These are phyloP conservation scores for Monocercomonoides exilis DNA, from an alignment of 78 protist species.

Conservation along the genomic window DNA sequence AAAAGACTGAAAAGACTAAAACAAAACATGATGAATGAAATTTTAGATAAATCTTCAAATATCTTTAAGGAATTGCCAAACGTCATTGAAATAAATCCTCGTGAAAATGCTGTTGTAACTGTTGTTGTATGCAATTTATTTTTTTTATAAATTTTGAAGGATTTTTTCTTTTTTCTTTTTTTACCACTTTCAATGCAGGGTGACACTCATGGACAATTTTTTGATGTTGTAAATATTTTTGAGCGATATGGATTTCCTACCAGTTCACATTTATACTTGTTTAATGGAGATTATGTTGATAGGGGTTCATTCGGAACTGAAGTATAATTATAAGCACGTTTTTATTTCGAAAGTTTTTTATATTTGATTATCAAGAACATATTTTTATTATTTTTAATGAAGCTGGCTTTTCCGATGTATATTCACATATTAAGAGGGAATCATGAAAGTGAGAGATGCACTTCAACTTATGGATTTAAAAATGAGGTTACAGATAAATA, in stretches of 20 bases:
- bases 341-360: no score
- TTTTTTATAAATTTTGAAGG: no score
- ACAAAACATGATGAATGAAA: no score
- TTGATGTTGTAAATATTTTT: not conserved
- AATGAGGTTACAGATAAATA: not conserved
- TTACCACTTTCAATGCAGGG: not conserved
- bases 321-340: no score
- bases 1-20: no score
- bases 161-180: no score
- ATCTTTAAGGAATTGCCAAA: no score
- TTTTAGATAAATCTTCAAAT: no score
- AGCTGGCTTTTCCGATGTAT: not conserved
- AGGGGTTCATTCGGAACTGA: not conserved
- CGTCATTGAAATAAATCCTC: no score
- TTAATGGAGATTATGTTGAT: not conserved
- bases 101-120: no score
- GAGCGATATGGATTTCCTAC: not conserved
- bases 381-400: not conserved
- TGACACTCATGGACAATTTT: not conserved
- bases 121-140: no score
- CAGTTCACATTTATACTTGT: not conserved
- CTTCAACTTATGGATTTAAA: not conserved
- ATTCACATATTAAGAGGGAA: not conserved
- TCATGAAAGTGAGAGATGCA: not conserved
- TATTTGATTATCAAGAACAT: not conserved